Percentiles rank a stretch among this genome's conserved stretches.
Conservation (phyloP, 345 rosid genomes). For the Citrus inodora region DNA sequence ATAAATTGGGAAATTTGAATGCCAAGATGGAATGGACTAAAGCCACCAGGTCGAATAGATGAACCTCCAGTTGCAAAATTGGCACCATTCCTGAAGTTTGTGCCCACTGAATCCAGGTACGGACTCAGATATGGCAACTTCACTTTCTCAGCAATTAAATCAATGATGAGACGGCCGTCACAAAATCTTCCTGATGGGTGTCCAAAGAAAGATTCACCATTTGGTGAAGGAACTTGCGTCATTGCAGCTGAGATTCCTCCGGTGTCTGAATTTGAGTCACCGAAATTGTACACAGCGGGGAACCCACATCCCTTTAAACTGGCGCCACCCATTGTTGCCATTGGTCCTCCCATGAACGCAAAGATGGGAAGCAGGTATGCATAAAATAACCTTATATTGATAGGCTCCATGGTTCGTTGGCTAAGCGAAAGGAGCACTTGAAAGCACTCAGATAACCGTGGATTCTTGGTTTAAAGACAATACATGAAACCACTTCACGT, state of each 20-base stretch:
- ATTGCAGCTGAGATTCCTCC: too few species aligned
- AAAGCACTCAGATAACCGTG: too few species aligned
- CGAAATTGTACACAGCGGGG: too few species aligned
- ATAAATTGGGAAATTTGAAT: conserved; percentile 57
- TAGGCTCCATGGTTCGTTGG: conserved; percentile 17
- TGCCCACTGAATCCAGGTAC: conserved; percentile 61
- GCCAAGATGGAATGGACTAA: conserved; percentile 57
- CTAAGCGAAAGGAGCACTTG: background rate
- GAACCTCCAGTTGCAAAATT: conserved; percentile 80
- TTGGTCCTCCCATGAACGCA: conserved; percentile 8
- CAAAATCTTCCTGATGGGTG: conserved; percentile 62
- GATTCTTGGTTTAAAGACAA: too few species aligned
- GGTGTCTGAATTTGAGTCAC: too few species aligned
- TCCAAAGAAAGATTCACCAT: conserved; percentile 74
- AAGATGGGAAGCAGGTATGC: conserved; percentile 20
- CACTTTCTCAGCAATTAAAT: conserved; percentile 50
- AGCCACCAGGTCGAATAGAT: conserved; percentile 57
- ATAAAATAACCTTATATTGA: conserved; percentile 11
- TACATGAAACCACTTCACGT: too few species aligned
- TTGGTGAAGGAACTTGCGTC: conserved; percentile 45
- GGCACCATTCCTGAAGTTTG: conserved; percentile 64
- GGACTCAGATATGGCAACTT: conserved; percentile 57
- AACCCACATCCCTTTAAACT: conserved; percentile 15
- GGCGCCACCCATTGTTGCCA: background rate
- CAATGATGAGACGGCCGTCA: conserved; percentile 69